Conservation (phyloP, 805 yeast species). For the Kuraishia cidri region DNA sequence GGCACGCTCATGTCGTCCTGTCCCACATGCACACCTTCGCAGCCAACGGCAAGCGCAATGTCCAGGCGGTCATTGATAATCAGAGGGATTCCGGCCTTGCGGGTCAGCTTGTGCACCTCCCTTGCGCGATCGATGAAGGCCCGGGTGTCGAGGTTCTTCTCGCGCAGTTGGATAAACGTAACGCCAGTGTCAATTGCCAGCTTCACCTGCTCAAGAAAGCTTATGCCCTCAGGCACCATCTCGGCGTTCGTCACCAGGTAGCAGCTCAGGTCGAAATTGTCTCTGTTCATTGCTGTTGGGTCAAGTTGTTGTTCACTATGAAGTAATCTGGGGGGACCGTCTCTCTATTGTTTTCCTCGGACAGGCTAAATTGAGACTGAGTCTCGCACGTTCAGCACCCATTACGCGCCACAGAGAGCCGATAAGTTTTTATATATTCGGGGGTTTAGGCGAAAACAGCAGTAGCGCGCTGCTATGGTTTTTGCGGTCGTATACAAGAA, state of each 20-base stretch:
- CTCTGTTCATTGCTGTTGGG: constrained; percentile 5
- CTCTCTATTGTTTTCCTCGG: too few species aligned
- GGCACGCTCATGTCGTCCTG: constrained; percentile 75
- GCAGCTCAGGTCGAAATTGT: constrained; percentile 41
- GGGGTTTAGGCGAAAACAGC: too few species aligned
- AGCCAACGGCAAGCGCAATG: constrained; percentile 81
- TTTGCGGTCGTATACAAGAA: too few species aligned
- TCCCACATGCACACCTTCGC: constrained; percentile 91
- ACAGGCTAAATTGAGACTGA: too few species aligned
- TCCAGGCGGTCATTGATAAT: constrained; percentile 84
- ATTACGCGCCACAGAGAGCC: too few species aligned
- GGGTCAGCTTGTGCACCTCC: constrained; percentile 53
- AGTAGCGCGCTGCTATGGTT: too few species aligned
- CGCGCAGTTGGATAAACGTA: constrained; percentile 77
- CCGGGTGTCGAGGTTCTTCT: constrained; percentile 61
- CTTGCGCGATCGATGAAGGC: constrained; percentile 58
- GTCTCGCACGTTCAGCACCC: too few species aligned
- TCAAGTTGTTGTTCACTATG: too few species aligned
- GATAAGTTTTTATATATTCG: too few species aligned
- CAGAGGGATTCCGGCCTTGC: constrained; percentile 54
- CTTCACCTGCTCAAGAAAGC: constrained; percentile 53
- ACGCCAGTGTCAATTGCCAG: constrained; percentile 63
- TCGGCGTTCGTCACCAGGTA: constrained; percentile 78
- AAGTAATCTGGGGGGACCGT: too few species aligned
- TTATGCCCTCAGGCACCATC: constrained; percentile 53